phyloP scores from a whole-genome alignment of 176 grass and related monocot species.

The Aegilops speltoides region DNA sequence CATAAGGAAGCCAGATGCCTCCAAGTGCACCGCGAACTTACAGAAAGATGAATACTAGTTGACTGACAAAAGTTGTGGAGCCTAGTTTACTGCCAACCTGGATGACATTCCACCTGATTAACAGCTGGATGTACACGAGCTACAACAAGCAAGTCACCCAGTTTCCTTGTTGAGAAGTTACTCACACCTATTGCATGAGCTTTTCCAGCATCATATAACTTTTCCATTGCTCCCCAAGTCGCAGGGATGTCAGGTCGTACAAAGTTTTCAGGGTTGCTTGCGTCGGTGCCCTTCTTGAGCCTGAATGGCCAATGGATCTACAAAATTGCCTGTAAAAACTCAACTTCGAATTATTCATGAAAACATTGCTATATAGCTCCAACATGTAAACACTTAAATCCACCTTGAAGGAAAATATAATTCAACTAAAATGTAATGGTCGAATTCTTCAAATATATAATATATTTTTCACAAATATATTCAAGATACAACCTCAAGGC shows the following conservation, averaged over 20 bases:
- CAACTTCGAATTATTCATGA: too few relatives aligned
- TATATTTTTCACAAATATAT: too few relatives aligned
- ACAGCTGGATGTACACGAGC: slow-evolving; percentile 60
- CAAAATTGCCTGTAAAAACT: neutral
- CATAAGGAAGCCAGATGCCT: neutral
- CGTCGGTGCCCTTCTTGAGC: slow-evolving; percentile 51
- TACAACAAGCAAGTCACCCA: slow-evolving; percentile 54
- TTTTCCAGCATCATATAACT: slow-evolving; percentile 65
- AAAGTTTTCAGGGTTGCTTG: slow-evolving; percentile 47
- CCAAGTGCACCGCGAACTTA: slow-evolving; percentile 32
- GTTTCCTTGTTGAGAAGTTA: slow-evolving; percentile 76
- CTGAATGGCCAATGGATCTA: slow-evolving; percentile 86
- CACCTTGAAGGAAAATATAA: too few relatives aligned
- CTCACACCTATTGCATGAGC: slow-evolving; percentile 68
- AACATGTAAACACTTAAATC: too few relatives aligned
- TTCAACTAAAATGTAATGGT: too few relatives aligned
- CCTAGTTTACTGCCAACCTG: slow-evolving; percentile 64
- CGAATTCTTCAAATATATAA: too few relatives aligned
- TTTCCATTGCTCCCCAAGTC: slow-evolving; percentile 73
- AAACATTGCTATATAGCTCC: too few relatives aligned
- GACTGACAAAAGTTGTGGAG: slow-evolving; percentile 56
- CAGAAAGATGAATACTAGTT: slow-evolving; percentile 55
- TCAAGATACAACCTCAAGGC: too few relatives aligned
- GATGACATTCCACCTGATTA: slow-evolving; percentile 77
- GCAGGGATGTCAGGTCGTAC: slow-evolving; percentile 50